Evolutionary conservation across 352 stramenopile species (phyloP).

Genomic region (Globisporangium megalacanthum): DNA sequence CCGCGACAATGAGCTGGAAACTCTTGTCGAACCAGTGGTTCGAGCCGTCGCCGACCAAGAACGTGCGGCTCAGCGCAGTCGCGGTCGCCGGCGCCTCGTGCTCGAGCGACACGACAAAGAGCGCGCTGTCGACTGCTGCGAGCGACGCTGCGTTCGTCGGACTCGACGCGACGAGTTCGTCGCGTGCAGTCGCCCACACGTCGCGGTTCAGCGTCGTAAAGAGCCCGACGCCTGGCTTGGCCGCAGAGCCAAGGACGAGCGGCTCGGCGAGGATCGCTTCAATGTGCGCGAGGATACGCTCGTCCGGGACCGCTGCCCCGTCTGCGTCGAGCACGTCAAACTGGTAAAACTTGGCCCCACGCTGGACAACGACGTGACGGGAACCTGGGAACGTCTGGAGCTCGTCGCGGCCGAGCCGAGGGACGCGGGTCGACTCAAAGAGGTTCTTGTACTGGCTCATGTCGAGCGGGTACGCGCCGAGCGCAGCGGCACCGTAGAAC

Average conservation of each 20-base stretch:
- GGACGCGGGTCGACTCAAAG: slow-evolving; percentile 79
- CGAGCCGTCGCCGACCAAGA: slow-evolving; percentile 73
- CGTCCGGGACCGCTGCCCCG: slow-evolving; percentile 51
- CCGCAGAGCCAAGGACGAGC: slow-evolving; percentile 25
- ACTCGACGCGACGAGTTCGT: slow-evolving; percentile 43
- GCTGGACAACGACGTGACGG: slow-evolving; percentile 85
- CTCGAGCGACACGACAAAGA: slow-evolving; percentile 84
- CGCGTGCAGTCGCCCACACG: slow-evolving; percentile 65
- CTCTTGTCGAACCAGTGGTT: slow-evolving; percentile 94
- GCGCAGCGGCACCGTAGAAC: slow-evolving; percentile 83
- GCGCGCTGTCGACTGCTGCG: slow-evolving; percentile 76
- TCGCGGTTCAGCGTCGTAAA: slow-evolving; percentile 84
- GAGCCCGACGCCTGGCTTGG: slow-evolving; percentile 55
- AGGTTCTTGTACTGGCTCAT: slow-evolving; percentile 92
- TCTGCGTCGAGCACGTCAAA: slow-evolving; percentile 80
- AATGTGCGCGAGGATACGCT: slow-evolving; percentile 80
- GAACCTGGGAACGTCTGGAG: slow-evolving; percentile 52
- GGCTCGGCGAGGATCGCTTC: slow-evolving; percentile 77
- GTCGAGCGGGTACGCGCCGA: slow-evolving; percentile 86
- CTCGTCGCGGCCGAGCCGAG: slow-evolving; percentile 55
- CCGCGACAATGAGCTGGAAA: slow-evolving; percentile 84
- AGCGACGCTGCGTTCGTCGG: slow-evolving; percentile 64
- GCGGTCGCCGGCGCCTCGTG: slow-evolving; percentile 49
- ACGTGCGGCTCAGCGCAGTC: slow-evolving; percentile 64
- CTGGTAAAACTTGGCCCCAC: slow-evolving; percentile 80